phyloP scores from a whole-genome alignment of 2,329 filamentous ascomycete genomes.

The Rutstroemia sp. region DNA sequence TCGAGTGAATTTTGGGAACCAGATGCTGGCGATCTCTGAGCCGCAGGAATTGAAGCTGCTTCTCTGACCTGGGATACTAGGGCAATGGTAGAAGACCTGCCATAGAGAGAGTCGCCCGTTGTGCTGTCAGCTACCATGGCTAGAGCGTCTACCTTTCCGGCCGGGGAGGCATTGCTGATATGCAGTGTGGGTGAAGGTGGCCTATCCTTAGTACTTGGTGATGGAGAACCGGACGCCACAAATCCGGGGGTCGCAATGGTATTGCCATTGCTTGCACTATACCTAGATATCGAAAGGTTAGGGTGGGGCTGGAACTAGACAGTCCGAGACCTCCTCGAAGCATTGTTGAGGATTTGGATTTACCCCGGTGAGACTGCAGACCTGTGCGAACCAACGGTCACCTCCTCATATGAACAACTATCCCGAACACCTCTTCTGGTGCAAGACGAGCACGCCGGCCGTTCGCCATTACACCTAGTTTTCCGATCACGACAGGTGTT shows the following conservation, averaged over 20 bases:
- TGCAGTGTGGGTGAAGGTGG: neutral
- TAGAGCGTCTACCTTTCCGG: constrained; percentile 2
- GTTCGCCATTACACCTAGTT: constrained; percentile 12
- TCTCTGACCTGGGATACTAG: constrained; percentile 3
- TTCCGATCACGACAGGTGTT: constrained; percentile 13
- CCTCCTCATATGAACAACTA: constrained; percentile 12
- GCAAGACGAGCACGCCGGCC: constrained; percentile 11
- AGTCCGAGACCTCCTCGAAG: neutral
- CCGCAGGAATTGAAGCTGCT: neutral
- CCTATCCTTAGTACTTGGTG: neutral
- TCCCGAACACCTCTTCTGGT: constrained; percentile 5
- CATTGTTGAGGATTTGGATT: neutral
- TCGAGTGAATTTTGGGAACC: neutral
- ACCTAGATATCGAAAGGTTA: too few species aligned
- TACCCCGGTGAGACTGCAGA: neutral
- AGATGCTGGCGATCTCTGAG: neutral
- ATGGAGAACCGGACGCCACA: too few species aligned
- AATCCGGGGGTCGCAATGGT: too few species aligned
- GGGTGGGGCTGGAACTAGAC: neutral
- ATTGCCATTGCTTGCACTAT: too few species aligned
- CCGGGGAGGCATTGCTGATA: neutral
- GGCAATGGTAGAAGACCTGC: constrained; percentile 4
- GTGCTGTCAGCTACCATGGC: constrained; percentile 4
- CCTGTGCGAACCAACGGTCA: neutral
- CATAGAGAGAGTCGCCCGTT: neutral